Evolutionary conservation across 140 eudicot genomes (phyloP).

Genomic region (Anethum foeniculum): DNA sequence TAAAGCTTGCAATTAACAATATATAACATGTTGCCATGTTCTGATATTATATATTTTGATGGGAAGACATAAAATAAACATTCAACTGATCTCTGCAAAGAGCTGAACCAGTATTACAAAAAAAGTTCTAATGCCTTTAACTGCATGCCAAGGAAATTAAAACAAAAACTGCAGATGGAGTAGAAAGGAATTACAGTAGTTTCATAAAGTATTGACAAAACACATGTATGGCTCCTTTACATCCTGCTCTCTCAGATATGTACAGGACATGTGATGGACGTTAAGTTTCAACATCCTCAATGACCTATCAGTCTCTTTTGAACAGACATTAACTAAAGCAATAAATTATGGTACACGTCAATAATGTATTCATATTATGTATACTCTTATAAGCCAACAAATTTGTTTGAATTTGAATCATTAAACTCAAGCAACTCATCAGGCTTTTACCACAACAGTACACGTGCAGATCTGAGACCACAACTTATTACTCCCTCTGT

Average conservation of each 20-base stretch:
- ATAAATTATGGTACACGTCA: neutral
- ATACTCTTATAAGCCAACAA: neutral
- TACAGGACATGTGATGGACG: neutral
- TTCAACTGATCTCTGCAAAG: neutral
- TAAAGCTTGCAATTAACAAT: neutral
- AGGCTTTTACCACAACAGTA: neutral
- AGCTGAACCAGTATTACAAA: neutral
- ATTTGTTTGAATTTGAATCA: neutral
- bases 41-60: neutral
- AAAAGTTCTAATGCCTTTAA: neutral
- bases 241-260: neutral
- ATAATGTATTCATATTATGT: neutral
- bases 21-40: neutral
- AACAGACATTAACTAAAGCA: neutral
- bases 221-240: neutral
- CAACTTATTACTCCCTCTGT: neutral
- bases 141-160: neutral
- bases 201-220: neutral
- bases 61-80: neutral
- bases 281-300: neutral
- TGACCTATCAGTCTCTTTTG: neutral
- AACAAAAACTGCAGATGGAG: neutral
- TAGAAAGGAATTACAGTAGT: neutral
- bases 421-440: neutral
- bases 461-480: neutral